A percentile compares a stretch with the other conserved stretches of the same genome.
Evolutionary conservation across 2,329 filamentous ascomycete species (phyloP).

Genomic region (Bimuria novae-zelandiae): DNA sequence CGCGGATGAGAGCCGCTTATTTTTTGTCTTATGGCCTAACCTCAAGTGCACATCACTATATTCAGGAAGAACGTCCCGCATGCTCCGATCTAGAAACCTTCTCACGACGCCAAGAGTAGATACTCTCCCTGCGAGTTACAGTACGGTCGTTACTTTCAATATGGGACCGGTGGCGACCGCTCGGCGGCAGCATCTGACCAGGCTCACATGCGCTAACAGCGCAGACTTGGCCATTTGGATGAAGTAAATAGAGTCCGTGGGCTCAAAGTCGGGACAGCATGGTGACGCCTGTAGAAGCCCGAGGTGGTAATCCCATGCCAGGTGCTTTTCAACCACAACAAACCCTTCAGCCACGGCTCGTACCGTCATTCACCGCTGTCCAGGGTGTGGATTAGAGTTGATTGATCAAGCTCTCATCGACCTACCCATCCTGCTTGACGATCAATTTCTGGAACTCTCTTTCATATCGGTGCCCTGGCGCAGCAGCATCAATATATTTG

Average conservation of each 20-base stretch:
- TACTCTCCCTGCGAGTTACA: conserved; percentile 16
- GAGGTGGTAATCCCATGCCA: too few species aligned
- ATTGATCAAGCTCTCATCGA: conserved; percentile 1
- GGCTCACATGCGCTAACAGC: conserved; percentile 15
- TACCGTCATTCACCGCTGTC: conserved; percentile 4
- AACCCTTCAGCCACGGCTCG: conserved; percentile 10
- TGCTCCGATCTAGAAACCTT: conserved; percentile 31
- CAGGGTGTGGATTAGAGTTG: conserved; percentile 8
- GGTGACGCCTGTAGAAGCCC: too few species aligned
- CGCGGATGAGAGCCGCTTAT: conserved; percentile 29
- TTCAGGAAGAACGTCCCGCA: conserved; percentile 41
- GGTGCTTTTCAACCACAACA: too few species aligned
- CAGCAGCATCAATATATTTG: conserved; percentile 22
- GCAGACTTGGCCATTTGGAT: conserved; percentile 1
- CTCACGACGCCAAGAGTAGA: conserved; percentile 18
- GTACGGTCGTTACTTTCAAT: conserved; percentile 19
- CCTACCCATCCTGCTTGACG: conserved; percentile 23
- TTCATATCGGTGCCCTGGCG: conserved; percentile 11
- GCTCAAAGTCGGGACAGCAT: too few species aligned
- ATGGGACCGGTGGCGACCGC: conserved; percentile 11
- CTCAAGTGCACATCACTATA: conserved; percentile 25
- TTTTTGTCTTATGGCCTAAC: conserved; percentile 24
- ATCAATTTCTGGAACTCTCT: conserved; percentile 30
- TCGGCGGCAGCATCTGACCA: conserved; percentile 8
- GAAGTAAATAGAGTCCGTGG: too few species aligned